Evolutionary conservation across 495 filamentous ascomycete genomes (phyloP), one percentile per base, ranked within the genome.

Genomic region (Daldinia bambusicola): DNA sequence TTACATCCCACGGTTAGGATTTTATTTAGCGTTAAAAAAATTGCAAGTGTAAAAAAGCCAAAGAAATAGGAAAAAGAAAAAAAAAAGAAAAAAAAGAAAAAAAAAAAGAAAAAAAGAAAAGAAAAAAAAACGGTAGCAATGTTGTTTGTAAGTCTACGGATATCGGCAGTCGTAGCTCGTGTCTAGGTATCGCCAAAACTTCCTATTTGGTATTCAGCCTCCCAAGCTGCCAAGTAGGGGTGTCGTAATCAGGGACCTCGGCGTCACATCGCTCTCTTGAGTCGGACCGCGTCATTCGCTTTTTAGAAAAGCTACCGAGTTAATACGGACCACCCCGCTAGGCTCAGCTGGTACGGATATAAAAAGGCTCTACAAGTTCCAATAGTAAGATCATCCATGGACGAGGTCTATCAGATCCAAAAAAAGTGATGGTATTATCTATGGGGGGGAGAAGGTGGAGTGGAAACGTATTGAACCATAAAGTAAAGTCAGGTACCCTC

Each of bases 251-350:
- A 22, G 5, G 12, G 8, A 48, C 43, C 43, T 13, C 20, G 43
- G 20, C 43, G 43, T 48, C 18, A 48, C 18, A 48, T 48, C 43
- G 43, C 26, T 48, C 43, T 48, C 43, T 48, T 48, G 16, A 48
- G 43, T 22, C 18, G 9, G 43, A 22, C 6, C 1, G 18, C 18
- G 10, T 22, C 43, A 22, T 48, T 48, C 9, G 20, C 43, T 26
- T 26, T 26, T 26, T 3, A 3, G 3, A 26, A 26, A 26, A 26
- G 26, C 26, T 26, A 26, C 20, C 14, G 1, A 18, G 9, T 22
- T 8, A 48, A 22, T 48, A 48, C 10, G 43, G 20, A 22, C 20
- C 10, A 12, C 18, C 4, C 43, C 43, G 7, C 43, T 48, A 22
- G 4, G 43, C 18, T 48, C 8, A 26, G 26, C 26, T 26, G 3